Base-by-base conservation (phyloP, 2,329 filamentous ascomycete genomes). In the Alternaria consortialis region DNA sequence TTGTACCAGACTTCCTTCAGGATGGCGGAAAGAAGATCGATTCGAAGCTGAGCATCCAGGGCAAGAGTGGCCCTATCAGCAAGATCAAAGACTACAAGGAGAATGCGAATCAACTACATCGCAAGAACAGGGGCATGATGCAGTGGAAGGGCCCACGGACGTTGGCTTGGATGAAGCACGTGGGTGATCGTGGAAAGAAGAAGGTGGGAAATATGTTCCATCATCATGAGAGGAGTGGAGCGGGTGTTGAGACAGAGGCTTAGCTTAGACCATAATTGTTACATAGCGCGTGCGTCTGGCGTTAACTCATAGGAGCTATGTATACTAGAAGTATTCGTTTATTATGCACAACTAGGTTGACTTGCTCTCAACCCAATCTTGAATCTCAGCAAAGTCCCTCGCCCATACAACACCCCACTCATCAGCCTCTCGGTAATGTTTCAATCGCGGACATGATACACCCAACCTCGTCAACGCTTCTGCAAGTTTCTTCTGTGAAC, bases 71-170 rank as follows among this genome's bases (percentile, higher is more conserved):
- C 39, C 72, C 80, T 37, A 77, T 82, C 9, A 84, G 84, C 43
- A 81, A 86, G 72, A 60, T 88, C 46, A 84, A 83, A 58, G 88
- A 90, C 61, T 91, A 78, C 56, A 77, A 76, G 40, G 57, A 66
- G 8, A 65, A 72, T 29, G 54, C 62, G 15, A 74, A 75, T 50
- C 64, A 74, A 47, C 50, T 78, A 36, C 74, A 77, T 58, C 50
- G 74, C 2, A 88, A 86, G 72, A 88, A 93, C 70, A 80, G 88
- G 23, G 90, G 90, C 0, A 73, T 90, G 40, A 93, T 93, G 90
- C 90, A 93, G 78, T 93, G 89, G 87, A 85, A 84, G 82, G 75
- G 85, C 70, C 85, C 83, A 20, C 81, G 81, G 74, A 87, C 77
- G 55, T 78, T 81, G 59, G 85, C 88, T 69, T 86, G 85, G 76